Conservation (phyloP, 495 filamentous ascomycete species). For the Aspergillus avenaceus region DNA sequence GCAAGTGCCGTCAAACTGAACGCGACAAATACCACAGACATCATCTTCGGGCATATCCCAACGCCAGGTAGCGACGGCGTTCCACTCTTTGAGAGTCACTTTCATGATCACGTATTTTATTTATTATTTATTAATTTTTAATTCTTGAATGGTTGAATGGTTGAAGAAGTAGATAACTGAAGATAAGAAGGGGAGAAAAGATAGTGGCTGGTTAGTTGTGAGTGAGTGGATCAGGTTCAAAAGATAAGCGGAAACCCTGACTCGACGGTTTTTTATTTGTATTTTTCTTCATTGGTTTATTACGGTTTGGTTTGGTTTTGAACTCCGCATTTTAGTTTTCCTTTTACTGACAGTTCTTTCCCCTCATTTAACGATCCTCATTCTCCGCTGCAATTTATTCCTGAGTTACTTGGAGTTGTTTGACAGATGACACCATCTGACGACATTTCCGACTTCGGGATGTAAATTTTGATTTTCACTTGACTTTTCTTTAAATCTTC, state of each 20-base stretch:
- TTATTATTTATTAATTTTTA: not conserved
- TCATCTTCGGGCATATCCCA: constrained; percentile 99
- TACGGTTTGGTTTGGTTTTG: no score
- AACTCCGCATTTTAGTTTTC: not conserved
- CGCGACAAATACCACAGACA: constrained; percentile 96
- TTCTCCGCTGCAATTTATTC: no score
- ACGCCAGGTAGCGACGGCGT: constrained; percentile 90
- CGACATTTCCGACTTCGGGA: constrained; percentile 10
- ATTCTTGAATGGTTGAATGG: no score
- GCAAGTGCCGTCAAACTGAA: constrained; percentile 96
- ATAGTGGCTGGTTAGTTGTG: not conserved
- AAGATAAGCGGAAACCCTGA: constrained; percentile 14
- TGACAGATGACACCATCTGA: constrained; percentile 11
- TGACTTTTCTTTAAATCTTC: constrained; percentile 4
- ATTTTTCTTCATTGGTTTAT: not conserved
- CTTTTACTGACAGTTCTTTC: no score
- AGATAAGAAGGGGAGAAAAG: constrained; percentile 1
- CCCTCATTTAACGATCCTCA: not conserved
- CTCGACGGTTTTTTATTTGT: not conserved
- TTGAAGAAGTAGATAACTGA: not conserved
- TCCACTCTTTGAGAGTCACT: constrained; percentile 88
- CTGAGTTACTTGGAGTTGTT: not conserved
- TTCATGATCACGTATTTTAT: constrained; percentile 57
- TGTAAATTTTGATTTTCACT: constrained; percentile 21
- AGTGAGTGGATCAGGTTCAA: not conserved